phyloP scores from a whole-genome alignment of 768 basidiomycete species.

The Tricholoma hemisulphureum region DNA sequence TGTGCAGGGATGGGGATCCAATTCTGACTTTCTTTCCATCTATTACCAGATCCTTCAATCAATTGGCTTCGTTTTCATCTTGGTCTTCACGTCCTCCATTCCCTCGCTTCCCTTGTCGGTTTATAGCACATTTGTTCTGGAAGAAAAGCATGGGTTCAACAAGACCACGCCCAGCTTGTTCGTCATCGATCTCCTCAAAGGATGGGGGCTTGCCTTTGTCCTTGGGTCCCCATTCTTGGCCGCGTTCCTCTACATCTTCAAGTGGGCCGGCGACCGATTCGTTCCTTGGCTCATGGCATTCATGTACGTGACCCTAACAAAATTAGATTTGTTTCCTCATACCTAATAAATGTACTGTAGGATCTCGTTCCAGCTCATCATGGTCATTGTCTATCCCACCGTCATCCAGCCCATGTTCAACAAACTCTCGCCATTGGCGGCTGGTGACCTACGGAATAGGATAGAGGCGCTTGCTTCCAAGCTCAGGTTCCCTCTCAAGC shows the following conservation, averaged over 20 bases:
- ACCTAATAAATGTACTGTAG: slow-evolving; percentile 35
- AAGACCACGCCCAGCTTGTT: slow-evolving; percentile 82
- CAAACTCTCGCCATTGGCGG: slow-evolving; percentile 83
- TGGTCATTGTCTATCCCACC: slow-evolving; percentile 81
- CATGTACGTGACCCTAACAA: slow-evolving; percentile 53
- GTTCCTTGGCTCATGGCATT: slow-evolving; percentile 94
- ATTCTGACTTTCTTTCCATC: background rate
- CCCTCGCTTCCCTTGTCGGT: slow-evolving; percentile 73
- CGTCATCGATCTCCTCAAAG: slow-evolving; percentile 76
- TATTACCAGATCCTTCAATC: slow-evolving; percentile 81
- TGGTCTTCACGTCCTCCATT: slow-evolving; percentile 64
- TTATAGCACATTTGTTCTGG: slow-evolving; percentile 91
- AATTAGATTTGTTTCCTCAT: slow-evolving; percentile 25
- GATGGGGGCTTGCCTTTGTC: slow-evolving; percentile 65
- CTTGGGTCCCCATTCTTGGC: slow-evolving; percentile 86
- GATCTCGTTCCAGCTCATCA: slow-evolving; percentile 76
- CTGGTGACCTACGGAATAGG: slow-evolving; percentile 72
- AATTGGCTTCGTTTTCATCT: slow-evolving; percentile 66
- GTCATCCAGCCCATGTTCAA: slow-evolving; percentile 97
- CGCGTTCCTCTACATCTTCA: slow-evolving; percentile 83
- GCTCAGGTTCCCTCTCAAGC: slow-evolving; percentile 91
- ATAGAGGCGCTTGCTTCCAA: slow-evolving; percentile 76
- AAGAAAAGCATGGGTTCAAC: slow-evolving; percentile 96
- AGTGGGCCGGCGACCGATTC: slow-evolving; percentile 91
- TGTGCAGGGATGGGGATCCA: background rate